Evolutionary conservation across 2,329 filamentous ascomycete species (phyloP).

Genomic region (Trichocomaceae sp.): DNA sequence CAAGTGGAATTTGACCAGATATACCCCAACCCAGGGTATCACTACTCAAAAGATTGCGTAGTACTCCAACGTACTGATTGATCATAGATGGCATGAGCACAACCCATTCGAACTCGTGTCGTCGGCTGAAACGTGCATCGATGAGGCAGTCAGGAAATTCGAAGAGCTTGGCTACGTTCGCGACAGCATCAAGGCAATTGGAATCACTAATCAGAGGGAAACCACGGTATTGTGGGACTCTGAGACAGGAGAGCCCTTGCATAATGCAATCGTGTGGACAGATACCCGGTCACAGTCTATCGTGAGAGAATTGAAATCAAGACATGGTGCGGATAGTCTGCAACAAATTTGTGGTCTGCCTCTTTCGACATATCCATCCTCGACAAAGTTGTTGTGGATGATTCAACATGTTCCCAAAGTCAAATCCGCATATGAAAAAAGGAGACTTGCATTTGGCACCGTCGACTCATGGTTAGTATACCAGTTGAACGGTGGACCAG

Average conservation of each 20-base stretch:
- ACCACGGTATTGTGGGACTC: conserved; percentile 81
- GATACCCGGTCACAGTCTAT: conserved; percentile 72
- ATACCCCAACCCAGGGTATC: conserved; percentile 73
- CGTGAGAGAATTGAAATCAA: conserved; percentile 66
- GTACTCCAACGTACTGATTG: background rate
- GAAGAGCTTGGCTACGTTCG: conserved; percentile 57
- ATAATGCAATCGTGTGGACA: conserved; percentile 85
- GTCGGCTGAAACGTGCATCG: conserved; percentile 72
- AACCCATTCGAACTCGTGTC: conserved; percentile 67
- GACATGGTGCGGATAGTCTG: conserved; percentile 59
- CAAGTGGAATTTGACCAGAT: conserved; percentile 81
- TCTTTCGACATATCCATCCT: conserved; percentile 79
- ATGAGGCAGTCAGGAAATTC: conserved; percentile 65
- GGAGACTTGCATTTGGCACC: conserved; percentile 73
- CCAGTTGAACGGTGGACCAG: conserved; percentile 63
- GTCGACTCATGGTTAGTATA: conserved; percentile 85
- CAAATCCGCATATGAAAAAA: conserved; percentile 64
- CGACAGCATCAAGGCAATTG: conserved; percentile 64
- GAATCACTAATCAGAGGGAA: conserved; percentile 86
- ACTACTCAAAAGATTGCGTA: background rate
- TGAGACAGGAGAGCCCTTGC: conserved; percentile 68
- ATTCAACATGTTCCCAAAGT: conserved; percentile 65
- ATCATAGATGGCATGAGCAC: conserved; percentile 75
- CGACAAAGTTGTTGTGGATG: conserved; percentile 78
- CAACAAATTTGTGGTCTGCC: conserved; percentile 69